A percentile compares a stretch with the other conserved stretches of the same genome.
phyloP scores from a whole-genome alignment of 2,329 filamentous ascomycete species.

The Paraphoma sp. region DNA sequence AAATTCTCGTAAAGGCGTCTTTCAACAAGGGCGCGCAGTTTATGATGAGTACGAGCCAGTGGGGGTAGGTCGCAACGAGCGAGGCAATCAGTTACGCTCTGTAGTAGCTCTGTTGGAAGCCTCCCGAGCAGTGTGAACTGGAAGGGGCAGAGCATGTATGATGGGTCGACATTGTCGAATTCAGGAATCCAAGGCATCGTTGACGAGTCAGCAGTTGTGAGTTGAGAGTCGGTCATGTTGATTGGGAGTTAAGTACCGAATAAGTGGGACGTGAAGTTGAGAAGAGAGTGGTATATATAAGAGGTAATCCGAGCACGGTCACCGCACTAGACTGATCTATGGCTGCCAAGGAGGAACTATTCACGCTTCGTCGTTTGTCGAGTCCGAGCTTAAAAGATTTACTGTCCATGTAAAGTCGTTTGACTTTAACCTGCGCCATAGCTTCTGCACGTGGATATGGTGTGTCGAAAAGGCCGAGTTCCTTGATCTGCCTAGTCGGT shows the following conservation, averaged over 20 bases:
- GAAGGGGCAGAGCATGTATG: not conserved
- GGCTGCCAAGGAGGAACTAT: not conserved
- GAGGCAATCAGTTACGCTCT: not conserved
- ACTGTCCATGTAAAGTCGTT: too few species aligned
- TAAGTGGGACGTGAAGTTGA: not conserved
- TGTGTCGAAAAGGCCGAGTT: too few species aligned
- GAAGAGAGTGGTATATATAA: not conserved
- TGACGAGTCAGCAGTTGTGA: not conserved
- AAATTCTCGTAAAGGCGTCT: not conserved
- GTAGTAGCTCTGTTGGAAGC: not conserved
- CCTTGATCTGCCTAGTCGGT: too few species aligned
- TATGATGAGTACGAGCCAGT: not conserved
- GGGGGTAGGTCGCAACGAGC: not conserved
- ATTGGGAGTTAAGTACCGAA: not conserved
- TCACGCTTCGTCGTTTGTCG: not conserved
- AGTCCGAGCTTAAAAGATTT: too few species aligned
- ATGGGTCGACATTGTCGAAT: not conserved
- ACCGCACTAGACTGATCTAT: not conserved
- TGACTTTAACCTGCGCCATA: too few species aligned
- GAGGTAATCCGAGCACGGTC: not conserved
- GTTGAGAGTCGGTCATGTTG: not conserved
- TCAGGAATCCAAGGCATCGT: not conserved
- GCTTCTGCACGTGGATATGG: too few species aligned
- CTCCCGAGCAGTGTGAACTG: not conserved
- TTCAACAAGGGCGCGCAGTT: not conserved